Percentiles rank a stretch among this genome's conserved stretches.
Evolutionary conservation across 2,329 filamentous ascomycete species (phyloP).

Genomic region (Fusarium sublunatum): DNA sequence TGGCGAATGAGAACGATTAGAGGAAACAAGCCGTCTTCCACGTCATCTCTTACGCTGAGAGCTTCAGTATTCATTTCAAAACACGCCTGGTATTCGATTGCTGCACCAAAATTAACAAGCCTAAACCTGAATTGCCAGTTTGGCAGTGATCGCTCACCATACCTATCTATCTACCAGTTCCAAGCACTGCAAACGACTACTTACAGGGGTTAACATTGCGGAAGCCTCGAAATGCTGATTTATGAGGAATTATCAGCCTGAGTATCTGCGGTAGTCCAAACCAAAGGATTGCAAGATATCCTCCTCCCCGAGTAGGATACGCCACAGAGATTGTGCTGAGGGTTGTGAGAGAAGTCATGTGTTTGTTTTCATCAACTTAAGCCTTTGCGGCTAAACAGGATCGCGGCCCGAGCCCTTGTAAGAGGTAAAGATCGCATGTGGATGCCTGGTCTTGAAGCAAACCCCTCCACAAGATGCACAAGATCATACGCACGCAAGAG

Average conservation of each 20-base stretch:
- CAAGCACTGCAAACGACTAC: conserved; percentile 2
- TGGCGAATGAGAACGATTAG: conserved; percentile 14
- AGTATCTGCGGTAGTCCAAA: conserved; percentile 11
- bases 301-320: conserved; percentile 11
- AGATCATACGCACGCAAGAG: conserved; percentile 18
- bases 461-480: conserved; percentile 22
- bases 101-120: background rate
- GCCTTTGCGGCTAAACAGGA: conserved; percentile 37
- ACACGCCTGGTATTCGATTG: conserved; percentile 3
- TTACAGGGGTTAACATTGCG: background rate
- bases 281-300: conserved; percentile 9
- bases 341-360: conserved; percentile 34
- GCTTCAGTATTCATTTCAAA: conserved; percentile 6
- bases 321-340: conserved; percentile 16
- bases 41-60: conserved; percentile 27
- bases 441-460: conserved; percentile 27
- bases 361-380: conserved; percentile 23
- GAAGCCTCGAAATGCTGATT: background rate
- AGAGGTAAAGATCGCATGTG: conserved; percentile 27
- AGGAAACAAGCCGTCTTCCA: conserved; percentile 15
- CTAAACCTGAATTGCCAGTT: background rate
- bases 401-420: conserved; percentile 29
- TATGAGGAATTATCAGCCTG: background rate
- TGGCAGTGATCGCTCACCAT: background rate
- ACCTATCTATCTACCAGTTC: background rate